Base-by-base conservation (phyloP, 306 rosid species). In the Ochetophila trinervis region DNA sequence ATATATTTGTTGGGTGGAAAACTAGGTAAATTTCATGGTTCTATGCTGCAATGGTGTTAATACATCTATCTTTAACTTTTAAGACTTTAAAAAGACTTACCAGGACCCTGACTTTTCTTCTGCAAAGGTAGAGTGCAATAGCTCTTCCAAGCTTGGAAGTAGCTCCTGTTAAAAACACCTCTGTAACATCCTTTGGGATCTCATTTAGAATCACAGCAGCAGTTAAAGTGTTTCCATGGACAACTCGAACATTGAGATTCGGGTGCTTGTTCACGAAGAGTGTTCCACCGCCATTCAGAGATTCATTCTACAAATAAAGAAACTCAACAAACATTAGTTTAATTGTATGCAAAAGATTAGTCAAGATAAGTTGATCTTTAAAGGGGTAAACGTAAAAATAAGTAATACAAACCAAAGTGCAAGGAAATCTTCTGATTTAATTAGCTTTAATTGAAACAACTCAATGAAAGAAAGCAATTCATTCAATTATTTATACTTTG, bases 61-160 rank as follows among this genome's bases (percentile, higher is more conserved):
- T 49, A 15, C 16, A 4, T 1, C 16, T 14, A 5, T 17, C 0
- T 15, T n/a, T n/a, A n/a, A n/a, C 18, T 16, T 49, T 49, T 45
- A 45, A 48, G 14, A 49, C 53, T 49, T 49, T 49, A 5, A 49
- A 20, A 49, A 49, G 8, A 65, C 79, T 79, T 82, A 94, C 97
- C 48, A 94, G 90, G 65, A 94, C 97, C 78, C 87, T 84, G 49
- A 90, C 94, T 85, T 74, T 94, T 76, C 75, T 79, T 20, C 88
- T 81, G 79, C 96, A 85, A 58, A 94, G 97, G 76, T 94, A 86
- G 50, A 94, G 99, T 4, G 99, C 92, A 53, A 94, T 90, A 69
- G 97, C 99, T 79, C 99, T 83, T 59, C 99, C 99, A 55, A 94
- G 99, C 76, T 94, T 94, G 36, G 99, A 94, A 74, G 99, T 94